phyloP scores from a whole-genome alignment of 208 protist genomes.

The Crithidia mellificae region DNA sequence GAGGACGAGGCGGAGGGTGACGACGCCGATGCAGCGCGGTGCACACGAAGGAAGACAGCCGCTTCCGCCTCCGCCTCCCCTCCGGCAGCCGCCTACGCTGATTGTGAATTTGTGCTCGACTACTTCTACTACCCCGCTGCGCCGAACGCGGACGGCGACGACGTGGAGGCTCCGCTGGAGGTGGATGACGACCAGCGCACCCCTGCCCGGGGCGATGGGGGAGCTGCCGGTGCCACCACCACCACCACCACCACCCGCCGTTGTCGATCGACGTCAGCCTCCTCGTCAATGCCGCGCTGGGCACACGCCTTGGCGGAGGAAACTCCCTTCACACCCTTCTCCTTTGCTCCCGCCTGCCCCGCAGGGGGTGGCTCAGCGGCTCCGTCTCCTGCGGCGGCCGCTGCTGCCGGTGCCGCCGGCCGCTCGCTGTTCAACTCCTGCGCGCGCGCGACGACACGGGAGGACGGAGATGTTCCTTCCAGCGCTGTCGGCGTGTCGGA shows the following conservation, averaged over 20 bases:
- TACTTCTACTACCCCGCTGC: slow-evolving; percentile 27
- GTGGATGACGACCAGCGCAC: background rate
- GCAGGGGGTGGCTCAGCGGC: no score
- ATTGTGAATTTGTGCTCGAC: slow-evolving; percentile 18
- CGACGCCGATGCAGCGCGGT: background rate
- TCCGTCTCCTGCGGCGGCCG: background rate
- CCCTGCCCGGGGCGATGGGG: background rate
- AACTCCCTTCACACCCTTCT: slow-evolving; percentile 33
- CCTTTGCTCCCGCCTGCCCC: slow-evolving; percentile 1
- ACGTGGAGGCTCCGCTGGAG: background rate
- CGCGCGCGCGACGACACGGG: background rate
- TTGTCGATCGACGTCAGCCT: background rate
- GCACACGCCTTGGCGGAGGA: slow-evolving; percentile 24
- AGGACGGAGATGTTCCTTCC: background rate
- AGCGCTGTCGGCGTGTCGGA: background rate
- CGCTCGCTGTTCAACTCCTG: background rate
- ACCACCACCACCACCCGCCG: no score
- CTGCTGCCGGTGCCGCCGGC: background rate
- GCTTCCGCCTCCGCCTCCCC: background rate
- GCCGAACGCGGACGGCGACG: background rate
- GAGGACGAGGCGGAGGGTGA: background rate
- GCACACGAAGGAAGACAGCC: no score
- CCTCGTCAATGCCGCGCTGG: slow-evolving; percentile 25
- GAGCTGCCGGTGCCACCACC: background rate
- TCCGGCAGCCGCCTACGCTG: slow-evolving; percentile 7